Percentiles rank a stretch among this genome's conserved stretches.
These are phyloP conservation scores for Pseudogymnoascus sp. DNA, from an alignment of 2,329 filamentous ascomycete genomes.

Conservation along the genomic window DNA sequence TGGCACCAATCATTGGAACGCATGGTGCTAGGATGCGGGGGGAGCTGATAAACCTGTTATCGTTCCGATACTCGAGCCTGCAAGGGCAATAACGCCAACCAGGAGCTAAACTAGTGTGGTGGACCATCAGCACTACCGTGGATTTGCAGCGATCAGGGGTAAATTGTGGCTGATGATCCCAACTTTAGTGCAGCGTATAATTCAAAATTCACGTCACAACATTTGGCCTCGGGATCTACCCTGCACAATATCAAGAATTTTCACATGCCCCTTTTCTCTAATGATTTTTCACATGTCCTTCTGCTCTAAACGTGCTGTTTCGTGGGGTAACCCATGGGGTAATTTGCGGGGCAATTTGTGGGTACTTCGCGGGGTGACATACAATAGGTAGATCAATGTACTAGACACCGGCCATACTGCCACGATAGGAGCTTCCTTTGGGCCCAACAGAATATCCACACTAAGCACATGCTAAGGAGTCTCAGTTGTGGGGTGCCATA, in stretches of 20 bases:
- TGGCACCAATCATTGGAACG: neutral
- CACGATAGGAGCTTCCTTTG: neutral
- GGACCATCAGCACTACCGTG: neutral
- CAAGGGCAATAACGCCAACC: neutral
- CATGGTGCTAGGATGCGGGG: neutral
- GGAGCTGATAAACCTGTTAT: neutral
- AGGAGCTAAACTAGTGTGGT: neutral
- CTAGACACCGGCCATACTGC: too few species aligned
- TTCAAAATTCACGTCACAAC: neutral
- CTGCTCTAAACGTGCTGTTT: neutral
- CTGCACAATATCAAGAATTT: neutral
- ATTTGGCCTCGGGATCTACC: neutral
- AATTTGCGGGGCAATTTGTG: neutral
- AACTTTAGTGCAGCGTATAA: neutral
- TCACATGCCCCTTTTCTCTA: too few species aligned
- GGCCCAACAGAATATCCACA: neutral
- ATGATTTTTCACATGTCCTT: neutral
- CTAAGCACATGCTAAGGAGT: neutral
- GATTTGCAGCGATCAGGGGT: neutral
- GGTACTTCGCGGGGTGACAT: too few species aligned
- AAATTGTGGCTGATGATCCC: conserved; percentile 8
- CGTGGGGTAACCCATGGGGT: neutral
- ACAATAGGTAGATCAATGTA: neutral
- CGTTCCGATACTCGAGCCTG: neutral
- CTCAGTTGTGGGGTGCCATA: neutral